Percentiles rank a stretch among this genome's conserved stretches.
phyloP scores from a whole-genome alignment of 2,329 filamentous ascomycete genomes.

The Xylariaceae sp. region DNA sequence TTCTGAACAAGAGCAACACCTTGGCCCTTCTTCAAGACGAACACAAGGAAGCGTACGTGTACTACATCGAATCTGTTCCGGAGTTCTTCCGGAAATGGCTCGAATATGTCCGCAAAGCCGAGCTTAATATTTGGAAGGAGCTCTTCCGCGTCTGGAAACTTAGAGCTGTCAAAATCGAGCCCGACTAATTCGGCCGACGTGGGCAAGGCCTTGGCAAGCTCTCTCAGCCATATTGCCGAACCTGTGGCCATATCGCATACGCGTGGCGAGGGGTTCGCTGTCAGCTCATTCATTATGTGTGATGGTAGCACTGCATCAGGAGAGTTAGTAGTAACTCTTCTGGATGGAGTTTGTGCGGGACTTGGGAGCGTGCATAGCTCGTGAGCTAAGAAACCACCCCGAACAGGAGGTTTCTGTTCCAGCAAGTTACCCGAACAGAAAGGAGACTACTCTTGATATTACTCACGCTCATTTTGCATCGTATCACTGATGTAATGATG shows the following conservation, averaged over 20 bases:
- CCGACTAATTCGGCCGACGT: constrained; percentile 23
- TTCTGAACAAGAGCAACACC: constrained; percentile 7
- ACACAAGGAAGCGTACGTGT: constrained; percentile 15
- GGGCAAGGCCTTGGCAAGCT: constrained; percentile 20
- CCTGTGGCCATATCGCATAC: constrained; percentile 25
- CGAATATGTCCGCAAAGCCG: constrained; percentile 14
- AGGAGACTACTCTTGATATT: no score
- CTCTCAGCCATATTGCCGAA: constrained; percentile 23
- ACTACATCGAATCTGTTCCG: constrained; percentile 20
- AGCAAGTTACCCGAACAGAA: no score
- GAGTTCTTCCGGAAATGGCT: constrained; percentile 21
- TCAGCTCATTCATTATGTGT: constrained; percentile 11
- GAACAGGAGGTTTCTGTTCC: no score
- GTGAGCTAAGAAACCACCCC: no score
- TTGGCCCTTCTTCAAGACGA: constrained; percentile 9
- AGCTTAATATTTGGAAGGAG: constrained; percentile 20
- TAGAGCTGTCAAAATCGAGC: constrained; percentile 24
- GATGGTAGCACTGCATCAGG: constrained; percentile 11
- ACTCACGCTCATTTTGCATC: constrained; percentile 21
- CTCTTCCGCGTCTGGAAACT: constrained; percentile 18
- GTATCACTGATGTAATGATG: constrained; percentile 19
- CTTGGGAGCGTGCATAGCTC: no score
- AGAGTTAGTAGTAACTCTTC: no score
- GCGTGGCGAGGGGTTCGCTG: constrained; percentile 11
- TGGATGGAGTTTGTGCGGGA: no score